A percentile compares a stretch with the other conserved stretches of the same genome.
Conservation (phyloP, 2,329 filamentous ascomycete species). For the Talaromyces sp. region DNA sequence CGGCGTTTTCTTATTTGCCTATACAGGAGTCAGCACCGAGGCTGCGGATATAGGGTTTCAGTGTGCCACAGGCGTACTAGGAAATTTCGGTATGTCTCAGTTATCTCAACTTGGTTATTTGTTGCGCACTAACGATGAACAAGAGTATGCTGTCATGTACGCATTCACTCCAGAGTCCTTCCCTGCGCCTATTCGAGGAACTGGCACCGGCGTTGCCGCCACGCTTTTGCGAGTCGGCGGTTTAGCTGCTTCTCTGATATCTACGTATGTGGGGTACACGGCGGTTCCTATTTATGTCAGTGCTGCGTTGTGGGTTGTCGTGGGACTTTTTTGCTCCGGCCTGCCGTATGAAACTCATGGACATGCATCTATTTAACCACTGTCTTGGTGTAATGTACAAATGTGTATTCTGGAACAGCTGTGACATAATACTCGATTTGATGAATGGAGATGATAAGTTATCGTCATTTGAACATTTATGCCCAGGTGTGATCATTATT, state of each 20-base stretch:
- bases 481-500: neutral
- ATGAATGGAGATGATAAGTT: neutral
- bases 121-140: constrained; percentile 20
- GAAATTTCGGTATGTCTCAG: neutral
- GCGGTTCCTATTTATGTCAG: constrained; percentile 42
- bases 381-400: neutral
- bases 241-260: constrained; percentile 39
- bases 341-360: constrained; percentile 43
- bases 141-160: constrained; percentile 19
- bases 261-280: constrained; percentile 40
- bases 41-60: constrained; percentile 27
- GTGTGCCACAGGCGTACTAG: constrained; percentile 42
- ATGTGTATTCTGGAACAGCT: neutral
- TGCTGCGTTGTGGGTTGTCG: constrained; percentile 41
- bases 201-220: constrained; percentile 29
- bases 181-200: constrained; percentile 22
- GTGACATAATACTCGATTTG: neutral
- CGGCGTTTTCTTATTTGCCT: constrained; percentile 44
- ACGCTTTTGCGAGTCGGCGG: constrained; percentile 16
- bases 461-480: neutral
- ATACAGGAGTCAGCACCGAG: constrained; percentile 38
- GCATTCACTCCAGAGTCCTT: neutral
- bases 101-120: neutral
- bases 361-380: neutral
- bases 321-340: constrained; percentile 38